These are phyloP conservation scores for Oryza punctata DNA, from an alignment of 176 grass and related monocot species.

Conservation along the genomic window DNA sequence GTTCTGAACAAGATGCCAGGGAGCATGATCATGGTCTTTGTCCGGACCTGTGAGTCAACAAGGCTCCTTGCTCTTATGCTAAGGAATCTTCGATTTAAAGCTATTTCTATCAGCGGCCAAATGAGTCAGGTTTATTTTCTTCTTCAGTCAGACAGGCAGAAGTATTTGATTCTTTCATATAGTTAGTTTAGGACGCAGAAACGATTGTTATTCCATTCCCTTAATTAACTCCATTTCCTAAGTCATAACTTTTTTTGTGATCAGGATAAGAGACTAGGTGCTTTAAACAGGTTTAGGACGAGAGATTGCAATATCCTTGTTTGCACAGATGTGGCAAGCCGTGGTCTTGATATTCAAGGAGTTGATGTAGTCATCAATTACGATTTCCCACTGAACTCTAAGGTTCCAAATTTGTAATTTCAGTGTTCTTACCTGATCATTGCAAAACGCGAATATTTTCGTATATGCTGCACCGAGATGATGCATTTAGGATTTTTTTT, in stretches of 20 bases:
- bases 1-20: conserved; percentile 72
- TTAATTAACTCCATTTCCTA: neutral
- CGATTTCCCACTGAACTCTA: conserved; percentile 89
- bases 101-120: conserved; percentile 87
- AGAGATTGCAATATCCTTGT: conserved; percentile 84
- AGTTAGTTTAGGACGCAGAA: neutral
- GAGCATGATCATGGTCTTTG: conserved; percentile 84
- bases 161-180: conserved; percentile 13
- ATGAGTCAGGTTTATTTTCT: conserved; percentile 75
- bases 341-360: conserved; percentile 92
- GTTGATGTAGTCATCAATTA: conserved; percentile 93
- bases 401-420: conserved; percentile 47
- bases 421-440: neutral
- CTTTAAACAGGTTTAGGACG: conserved; percentile 86
- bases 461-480: neutral
- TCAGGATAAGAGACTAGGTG: conserved; percentile 83
- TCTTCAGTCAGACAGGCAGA: neutral
- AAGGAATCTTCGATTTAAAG: conserved; percentile 80
- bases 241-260: neutral
- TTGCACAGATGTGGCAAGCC: conserved; percentile 92
- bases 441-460: neutral
- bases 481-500: conserved; percentile 1
- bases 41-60: conserved; percentile 88
- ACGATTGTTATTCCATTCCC: neutral
- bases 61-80: conserved; percentile 68